These are phyloP conservation scores for Eimeria brunetti DNA, from an alignment of 169 alveolate species.

Conservation along the genomic window DNA sequence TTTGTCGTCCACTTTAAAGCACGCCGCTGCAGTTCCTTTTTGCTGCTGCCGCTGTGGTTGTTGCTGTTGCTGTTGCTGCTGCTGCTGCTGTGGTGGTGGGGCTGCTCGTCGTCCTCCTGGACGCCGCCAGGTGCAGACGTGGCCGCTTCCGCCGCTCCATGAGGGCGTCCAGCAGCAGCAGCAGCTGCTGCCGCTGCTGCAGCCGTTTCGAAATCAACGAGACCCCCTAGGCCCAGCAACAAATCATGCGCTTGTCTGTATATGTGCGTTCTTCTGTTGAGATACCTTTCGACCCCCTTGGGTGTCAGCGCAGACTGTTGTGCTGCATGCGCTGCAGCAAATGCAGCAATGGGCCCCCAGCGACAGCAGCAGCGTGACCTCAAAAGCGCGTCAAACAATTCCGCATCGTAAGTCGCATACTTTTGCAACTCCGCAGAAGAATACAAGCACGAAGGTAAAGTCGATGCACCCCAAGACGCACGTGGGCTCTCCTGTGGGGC, in stretches of 20 bases:
- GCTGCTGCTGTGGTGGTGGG: background rate
- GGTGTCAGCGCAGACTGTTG: constrained; percentile 12
- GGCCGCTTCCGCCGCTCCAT: background rate
- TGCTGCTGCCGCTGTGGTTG: constrained; percentile 44
- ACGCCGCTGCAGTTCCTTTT: constrained; percentile 25
- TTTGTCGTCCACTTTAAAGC: constrained; percentile 49
- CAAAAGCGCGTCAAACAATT: background rate
- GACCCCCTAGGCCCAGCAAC: constrained; percentile 34
- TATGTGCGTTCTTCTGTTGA: background rate
- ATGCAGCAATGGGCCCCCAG: constrained; percentile 22
- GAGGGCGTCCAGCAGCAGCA: constrained; percentile 7
- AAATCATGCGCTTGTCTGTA: constrained; percentile 37
- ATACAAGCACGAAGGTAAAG: background rate
- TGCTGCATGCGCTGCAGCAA: constrained; percentile 54
- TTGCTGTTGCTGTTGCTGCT: constrained; percentile 13
- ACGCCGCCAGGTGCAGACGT: background rate
- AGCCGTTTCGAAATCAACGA: constrained; percentile 41
- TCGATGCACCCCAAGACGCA: background rate
- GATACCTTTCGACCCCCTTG: constrained; percentile 7
- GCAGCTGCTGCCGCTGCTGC: constrained; percentile 63
- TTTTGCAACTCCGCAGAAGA: background rate
- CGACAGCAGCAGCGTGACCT: constrained; percentile 45
- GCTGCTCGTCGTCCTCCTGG: constrained; percentile 1
- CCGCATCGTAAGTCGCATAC: constrained; percentile 1
- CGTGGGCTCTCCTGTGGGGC: background rate